These are phyloP conservation scores for Cladophialophora carrionii DNA, from an alignment of 2,329 filamentous ascomycete genomes.

Conservation along the genomic window DNA sequence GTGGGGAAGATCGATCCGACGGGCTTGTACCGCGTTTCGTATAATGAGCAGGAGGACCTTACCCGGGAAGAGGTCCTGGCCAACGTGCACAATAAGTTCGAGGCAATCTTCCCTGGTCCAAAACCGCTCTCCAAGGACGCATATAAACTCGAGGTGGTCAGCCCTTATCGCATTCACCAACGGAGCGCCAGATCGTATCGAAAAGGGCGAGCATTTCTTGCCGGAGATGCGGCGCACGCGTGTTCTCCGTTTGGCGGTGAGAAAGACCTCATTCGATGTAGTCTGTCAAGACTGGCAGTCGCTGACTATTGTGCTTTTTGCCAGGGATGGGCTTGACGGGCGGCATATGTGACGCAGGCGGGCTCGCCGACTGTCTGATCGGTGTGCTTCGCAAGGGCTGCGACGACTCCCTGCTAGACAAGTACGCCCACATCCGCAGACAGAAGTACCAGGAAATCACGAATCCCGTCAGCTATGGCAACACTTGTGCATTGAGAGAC, in stretches of 20 bases:
- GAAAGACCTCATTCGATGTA: not conserved
- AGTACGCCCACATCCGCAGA: conserved; percentile 47
- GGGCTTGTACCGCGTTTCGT: conserved; percentile 66
- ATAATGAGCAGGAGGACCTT: conserved; percentile 61
- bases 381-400: conserved; percentile 47
- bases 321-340: conserved; percentile 67
- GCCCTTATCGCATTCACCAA: conserved; percentile 65
- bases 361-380: conserved; percentile 62
- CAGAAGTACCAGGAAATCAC: conserved; percentile 47
- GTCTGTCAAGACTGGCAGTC: not conserved
- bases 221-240: conserved; percentile 63
- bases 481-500: conserved; percentile 24
- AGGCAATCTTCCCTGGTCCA: conserved; percentile 62
- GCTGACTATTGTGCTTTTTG: conserved; percentile 32
- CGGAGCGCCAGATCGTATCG: conserved; percentile 61
- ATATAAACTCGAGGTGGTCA: conserved; percentile 61
- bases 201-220: conserved; percentile 60
- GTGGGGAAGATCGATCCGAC: conserved; percentile 62
- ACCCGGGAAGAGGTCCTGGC: conserved; percentile 57
- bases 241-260: conserved; percentile 56
- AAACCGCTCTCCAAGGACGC: conserved; percentile 53
- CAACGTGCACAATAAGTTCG: conserved; percentile 60
- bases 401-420: conserved; percentile 49
- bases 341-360: conserved; percentile 66
- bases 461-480: conserved; percentile 41